phyloP scores from a whole-genome alignment of 225 moss, liverwort and hornwort genomes.

The Climacium dendroides region DNA sequence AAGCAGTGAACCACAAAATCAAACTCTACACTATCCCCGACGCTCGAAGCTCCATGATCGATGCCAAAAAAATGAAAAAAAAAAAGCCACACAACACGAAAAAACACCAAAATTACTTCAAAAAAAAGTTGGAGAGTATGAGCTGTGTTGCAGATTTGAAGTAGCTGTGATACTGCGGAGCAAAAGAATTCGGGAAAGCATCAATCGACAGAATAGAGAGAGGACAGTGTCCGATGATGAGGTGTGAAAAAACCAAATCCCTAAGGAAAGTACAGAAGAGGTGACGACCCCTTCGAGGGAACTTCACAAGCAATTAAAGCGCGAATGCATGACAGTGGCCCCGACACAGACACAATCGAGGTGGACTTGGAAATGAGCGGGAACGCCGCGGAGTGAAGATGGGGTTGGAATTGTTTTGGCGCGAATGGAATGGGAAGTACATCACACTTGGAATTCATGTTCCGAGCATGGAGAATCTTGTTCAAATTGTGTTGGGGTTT shows the following conservation, averaged over 20 bases:
- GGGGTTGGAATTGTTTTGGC: not conserved
- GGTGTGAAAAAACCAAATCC: not conserved
- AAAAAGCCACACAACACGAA: not conserved
- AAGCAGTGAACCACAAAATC: not conserved
- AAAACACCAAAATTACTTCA: not conserved
- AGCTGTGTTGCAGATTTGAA: not conserved
- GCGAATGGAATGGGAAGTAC: not conserved
- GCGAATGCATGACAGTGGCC: not conserved
- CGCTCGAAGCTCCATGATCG: not conserved
- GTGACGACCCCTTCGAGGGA: not conserved
- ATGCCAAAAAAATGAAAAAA: too few species aligned
- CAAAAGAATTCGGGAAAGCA: not conserved
- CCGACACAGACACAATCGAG: not conserved
- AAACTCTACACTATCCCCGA: not conserved
- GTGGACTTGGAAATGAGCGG: not conserved
- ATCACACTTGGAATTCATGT: not conserved
- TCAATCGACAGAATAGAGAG: not conserved
- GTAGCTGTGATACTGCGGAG: not conserved
- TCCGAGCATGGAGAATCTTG: not conserved
- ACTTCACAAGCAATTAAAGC: not conserved
- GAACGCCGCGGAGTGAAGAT: not conserved
- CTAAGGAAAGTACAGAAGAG: not conserved
- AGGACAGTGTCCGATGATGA: not conserved
- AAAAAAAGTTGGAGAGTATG: not conserved
- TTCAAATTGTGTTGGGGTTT: not conserved